These are phyloP conservation scores for Amanita rimosa DNA, from an alignment of 768 basidiomycete species.

Conservation along the genomic window DNA sequence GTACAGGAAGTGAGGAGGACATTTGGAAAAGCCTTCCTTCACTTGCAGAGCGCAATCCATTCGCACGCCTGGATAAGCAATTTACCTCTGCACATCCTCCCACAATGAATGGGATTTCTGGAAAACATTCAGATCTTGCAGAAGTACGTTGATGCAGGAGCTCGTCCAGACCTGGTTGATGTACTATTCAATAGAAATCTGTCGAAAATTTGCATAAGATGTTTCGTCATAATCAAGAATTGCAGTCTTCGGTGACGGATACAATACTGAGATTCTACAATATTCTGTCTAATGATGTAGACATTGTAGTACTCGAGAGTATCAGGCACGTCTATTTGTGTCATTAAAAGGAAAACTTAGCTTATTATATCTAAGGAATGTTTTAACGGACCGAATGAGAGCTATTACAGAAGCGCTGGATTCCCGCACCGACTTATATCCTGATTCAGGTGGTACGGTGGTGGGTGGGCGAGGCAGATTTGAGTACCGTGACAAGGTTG, in stretches of 20 bases:
- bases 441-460: no score
- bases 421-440: constrained; percentile 8
- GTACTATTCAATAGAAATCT: constrained; percentile 17
- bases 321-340: constrained; percentile 21
- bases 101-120: neutral
- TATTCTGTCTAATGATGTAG: constrained; percentile 18
- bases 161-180: neutral
- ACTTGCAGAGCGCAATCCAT: constrained; percentile 15
- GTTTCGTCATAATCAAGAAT: constrained; percentile 19
- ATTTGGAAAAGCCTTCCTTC: neutral
- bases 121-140: neutral
- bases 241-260: constrained; percentile 19
- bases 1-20: neutral
- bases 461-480: no score
- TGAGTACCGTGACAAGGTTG: no score
- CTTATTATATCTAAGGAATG: neutral
- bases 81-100: constrained; percentile 6
- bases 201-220: constrained; percentile 16
- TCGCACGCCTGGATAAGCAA: constrained; percentile 15
- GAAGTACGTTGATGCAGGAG: neutral
- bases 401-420: constrained; percentile 25
- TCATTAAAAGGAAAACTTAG: neutral
- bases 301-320: constrained; percentile 29
- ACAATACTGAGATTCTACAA: constrained; percentile 15
- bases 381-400: constrained; percentile 19